Base-by-base conservation (phyloP, 805 yeast genomes). In the Blastobotrys mokoenaii region DNA sequence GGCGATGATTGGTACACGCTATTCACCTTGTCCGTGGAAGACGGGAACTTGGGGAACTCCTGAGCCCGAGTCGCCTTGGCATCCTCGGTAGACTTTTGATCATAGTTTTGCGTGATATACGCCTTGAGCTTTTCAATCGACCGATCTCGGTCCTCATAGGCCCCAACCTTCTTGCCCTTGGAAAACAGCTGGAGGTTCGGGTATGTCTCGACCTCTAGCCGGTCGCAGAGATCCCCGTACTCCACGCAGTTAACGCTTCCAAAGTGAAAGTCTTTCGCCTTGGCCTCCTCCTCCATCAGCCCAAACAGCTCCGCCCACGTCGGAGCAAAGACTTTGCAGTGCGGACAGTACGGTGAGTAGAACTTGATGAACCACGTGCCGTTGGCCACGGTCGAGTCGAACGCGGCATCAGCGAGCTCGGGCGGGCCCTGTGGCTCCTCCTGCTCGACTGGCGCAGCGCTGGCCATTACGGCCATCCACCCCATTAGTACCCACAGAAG, bases 271-370 rank as follows among this genome's bases (percentile, higher is more conserved):
- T 69, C 69, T 12, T 82, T 69, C 1, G 70, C 69, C 42, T 74
- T 53, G 7, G 63, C 53, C 14, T 66, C 58, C 38, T 73, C 71
- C 33, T 76, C 79, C 8, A 63, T 60, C 32, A 70, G 62, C 18
- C 67, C 55, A 65, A 77, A 84, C 0, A 90, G 74, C 46, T 73
- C 69, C 47, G 78, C 74, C 97, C 97, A 93, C 6, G 67, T 71
- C 1, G 98, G 97, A 1, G 85, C 93, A 44, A 93, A 66, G 6
- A 66, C 70, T 50, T 68, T 73, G 66, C 98, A 93, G 64, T 90
- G 97, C 6, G 68, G 61, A 61, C 98, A 93, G 57, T 81, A 81
- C 0, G 98, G 98, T 29, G 96, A 86, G 60, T 66, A 93, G 64
- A 87, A 89, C 65, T 90, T 96, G 30, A 90, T 80, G 57, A 90